A percentile compares a stretch with the other conserved stretches of the same genome.
Evolutionary conservation across 164 flowering plant species (phyloP).

Genomic region (Paratinospora sagittata): DNA sequence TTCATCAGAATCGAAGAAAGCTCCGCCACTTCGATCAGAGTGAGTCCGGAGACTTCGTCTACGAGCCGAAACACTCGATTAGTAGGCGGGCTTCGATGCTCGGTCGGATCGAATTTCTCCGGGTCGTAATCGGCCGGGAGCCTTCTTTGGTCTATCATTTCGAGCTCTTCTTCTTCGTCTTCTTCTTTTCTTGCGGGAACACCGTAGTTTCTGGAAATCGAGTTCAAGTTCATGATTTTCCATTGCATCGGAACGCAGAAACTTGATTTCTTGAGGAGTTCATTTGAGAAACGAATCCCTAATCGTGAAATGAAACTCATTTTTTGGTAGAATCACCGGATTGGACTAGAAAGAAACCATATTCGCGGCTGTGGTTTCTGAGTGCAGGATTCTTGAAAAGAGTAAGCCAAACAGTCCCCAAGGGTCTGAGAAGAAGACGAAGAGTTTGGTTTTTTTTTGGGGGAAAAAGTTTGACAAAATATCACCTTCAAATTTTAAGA

Average conservation of each 20-base stretch:
- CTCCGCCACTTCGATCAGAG: constrained; percentile 51
- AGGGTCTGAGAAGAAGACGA: too few relatives aligned
- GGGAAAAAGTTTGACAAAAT: too few relatives aligned
- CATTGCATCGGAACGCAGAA: constrained; percentile 1
- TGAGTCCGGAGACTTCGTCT: constrained; percentile 68
- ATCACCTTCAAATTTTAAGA: too few relatives aligned
- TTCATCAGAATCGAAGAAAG: constrained; percentile 58
- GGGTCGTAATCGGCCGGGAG: constrained; percentile 93
- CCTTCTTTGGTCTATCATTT: constrained; percentile 64
- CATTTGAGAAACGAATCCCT: constrained; percentile 30
- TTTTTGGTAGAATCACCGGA: constrained; percentile 2
- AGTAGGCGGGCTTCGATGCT: constrained; percentile 87
- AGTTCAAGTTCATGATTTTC: constrained; percentile 11
- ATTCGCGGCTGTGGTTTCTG: too few relatives aligned
- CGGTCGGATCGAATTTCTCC: constrained; percentile 70
- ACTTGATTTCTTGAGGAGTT: constrained; percentile 17
- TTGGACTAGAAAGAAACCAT: background rate
- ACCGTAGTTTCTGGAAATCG: constrained; percentile 24
- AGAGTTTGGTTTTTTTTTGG: too few relatives aligned
- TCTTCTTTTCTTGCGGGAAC: constrained; percentile 46
- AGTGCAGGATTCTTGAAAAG: too few relatives aligned
- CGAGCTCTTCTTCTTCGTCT: constrained; percentile 47
- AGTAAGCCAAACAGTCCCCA: too few relatives aligned
- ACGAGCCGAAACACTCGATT: constrained; percentile 80
- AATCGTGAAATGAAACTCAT: constrained; percentile 53